phyloP scores from a whole-genome alignment of 805 yeast genomes.

The Naumovozyma dairenensis region DNA sequence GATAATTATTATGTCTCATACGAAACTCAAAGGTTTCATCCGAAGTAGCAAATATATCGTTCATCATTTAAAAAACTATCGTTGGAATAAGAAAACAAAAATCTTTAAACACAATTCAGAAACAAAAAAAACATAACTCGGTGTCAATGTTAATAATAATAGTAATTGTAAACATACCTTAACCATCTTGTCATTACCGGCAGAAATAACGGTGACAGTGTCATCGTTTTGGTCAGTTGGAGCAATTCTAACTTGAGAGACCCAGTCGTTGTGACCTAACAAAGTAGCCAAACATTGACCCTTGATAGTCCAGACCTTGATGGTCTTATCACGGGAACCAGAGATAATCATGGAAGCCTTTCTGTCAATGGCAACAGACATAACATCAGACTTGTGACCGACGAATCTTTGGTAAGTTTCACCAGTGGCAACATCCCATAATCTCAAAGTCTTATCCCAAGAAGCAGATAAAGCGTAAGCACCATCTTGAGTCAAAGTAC shows the following conservation, averaged over 20 bases:
- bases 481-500: conserved; percentile 96
- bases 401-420: conserved; percentile 88
- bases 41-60: conserved; percentile 97
- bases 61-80: conserved; percentile 52
- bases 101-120: conserved; percentile 5
- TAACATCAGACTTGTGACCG: conserved; percentile 96
- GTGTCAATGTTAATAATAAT: too few relatives aligned
- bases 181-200: conserved; percentile 97
- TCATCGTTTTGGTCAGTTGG: conserved; percentile 45
- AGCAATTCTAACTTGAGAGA: conserved; percentile 93
- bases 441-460: conserved; percentile 98
- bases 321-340: conserved; percentile 98
- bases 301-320: conserved; percentile 98
- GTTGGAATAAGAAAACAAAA: not conserved
- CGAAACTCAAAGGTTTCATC: conserved; percentile 59
- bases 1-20: conserved; percentile 90
- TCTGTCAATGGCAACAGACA: conserved; percentile 92
- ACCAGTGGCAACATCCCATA: conserved; percentile 96
- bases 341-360: conserved; percentile 97
- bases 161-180: conserved; percentile 97
- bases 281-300: conserved; percentile 95
- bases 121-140: conserved; percentile 6
- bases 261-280: conserved; percentile 98
- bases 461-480: conserved; percentile 96
- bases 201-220: conserved; percentile 76